Percentiles rank a stretch among this genome's conserved stretches.
Conservation (phyloP, 2,329 filamentous ascomycete species). For the Tolypocladium cylindrosporum region DNA sequence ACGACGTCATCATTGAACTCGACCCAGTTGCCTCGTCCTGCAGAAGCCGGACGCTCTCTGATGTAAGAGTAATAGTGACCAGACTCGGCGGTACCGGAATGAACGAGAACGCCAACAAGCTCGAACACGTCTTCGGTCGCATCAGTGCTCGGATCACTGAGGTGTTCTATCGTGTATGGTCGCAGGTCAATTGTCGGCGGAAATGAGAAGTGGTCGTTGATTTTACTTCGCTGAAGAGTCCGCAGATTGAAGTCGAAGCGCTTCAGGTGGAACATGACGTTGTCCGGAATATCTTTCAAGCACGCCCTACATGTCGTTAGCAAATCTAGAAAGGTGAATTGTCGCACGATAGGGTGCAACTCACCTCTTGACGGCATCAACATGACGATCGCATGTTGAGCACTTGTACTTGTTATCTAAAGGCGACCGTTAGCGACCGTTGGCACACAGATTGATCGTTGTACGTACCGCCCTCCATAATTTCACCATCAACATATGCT, state of each 20-base stretch:
- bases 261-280: conserved; percentile 91
- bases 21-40: conserved; percentile 54
- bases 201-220: conserved; percentile 91
- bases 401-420: conserved; percentile 96
- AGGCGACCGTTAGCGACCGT: background rate
- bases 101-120: conserved; percentile 88
- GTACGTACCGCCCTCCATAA: conserved; percentile 73
- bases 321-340: background rate
- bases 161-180: conserved; percentile 78
- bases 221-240: conserved; percentile 75
- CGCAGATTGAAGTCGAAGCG: conserved; percentile 73
- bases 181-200: conserved; percentile 76
- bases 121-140: conserved; percentile 70
- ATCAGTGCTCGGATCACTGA: conserved; percentile 51
- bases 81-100: conserved; percentile 84
- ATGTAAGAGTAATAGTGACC: conserved; percentile 98
- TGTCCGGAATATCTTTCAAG: conserved; percentile 84
- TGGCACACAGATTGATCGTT: background rate
- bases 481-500: conserved; percentile 92
- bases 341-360: background rate
- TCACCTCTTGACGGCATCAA: conserved; percentile 83
- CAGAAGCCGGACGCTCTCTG: conserved; percentile 58
- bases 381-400: conserved; percentile 76
- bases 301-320: conserved; percentile 53
- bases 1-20: conserved; percentile 94